Evolutionary conservation across 2,329 filamentous ascomycete genomes (phyloP), one percentile per base, ranked within the genome.

Genomic region (Sporothrix brasiliensis): DNA sequence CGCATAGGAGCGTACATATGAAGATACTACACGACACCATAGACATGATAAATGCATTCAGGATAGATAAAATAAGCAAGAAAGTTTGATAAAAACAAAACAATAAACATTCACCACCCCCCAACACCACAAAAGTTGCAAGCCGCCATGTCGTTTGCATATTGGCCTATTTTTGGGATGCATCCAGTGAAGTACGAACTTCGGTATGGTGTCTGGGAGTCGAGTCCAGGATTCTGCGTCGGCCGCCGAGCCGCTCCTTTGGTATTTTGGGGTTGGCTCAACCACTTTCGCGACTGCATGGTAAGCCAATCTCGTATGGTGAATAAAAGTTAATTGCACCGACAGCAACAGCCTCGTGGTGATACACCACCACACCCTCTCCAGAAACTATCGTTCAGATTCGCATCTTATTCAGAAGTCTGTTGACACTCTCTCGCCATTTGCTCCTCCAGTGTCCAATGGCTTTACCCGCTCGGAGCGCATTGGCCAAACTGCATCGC

Each of bases 11-110:
- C 13, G 21, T 24, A 21, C 11, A 27, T 30, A 63, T 49, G 41
- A 63, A 63, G 14, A 63, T 30, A 63, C 24, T 49, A 7, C 16
- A 63, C 60, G 60, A 49, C 49, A 49, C 21, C 41, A 63, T 30
- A 49, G n/a, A 49, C 21, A 49, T 16, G 7, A 19, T 30, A 13
- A n/a, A 49, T 30, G 13, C 11, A 27, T 30, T 49, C 13, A 49
- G 19, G 27, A 27, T 63, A 49, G 14, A 27, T 10, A 63, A 27
- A n/a, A 30, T 30, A 24, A 49, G 19, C 3, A 7, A 49, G 27
- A 44, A 21, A 44, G 44, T 5, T 7, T 34, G 34, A 34, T 34
- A 9, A 34, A 34, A 34, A 1, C 34, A 34, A 6, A 49, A 16
- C 44, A 49, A 49, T 49, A 6, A 49, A 16, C 13, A 14, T 14